These are phyloP conservation scores for Sporobolomyces phaffii DNA, from an alignment of 768 basidiomycete species.

Conservation along the genomic window DNA sequence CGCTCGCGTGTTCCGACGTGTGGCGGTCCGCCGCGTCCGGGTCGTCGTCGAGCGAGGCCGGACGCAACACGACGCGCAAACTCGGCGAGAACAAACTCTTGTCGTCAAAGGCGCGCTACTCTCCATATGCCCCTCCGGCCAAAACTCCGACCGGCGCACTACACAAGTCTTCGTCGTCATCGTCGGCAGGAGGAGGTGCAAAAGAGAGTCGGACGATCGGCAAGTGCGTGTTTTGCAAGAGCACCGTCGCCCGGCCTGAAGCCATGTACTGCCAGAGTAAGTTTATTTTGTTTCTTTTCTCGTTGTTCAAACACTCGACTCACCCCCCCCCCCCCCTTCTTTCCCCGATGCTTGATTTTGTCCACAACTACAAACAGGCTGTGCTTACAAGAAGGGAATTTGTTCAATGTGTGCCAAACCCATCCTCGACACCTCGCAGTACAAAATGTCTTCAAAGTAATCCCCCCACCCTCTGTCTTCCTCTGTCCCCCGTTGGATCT, in stretches of 20 bases:
- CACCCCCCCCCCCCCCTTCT: neutral
- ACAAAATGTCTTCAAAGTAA: constrained; percentile 30
- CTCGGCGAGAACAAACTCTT: constrained; percentile 39
- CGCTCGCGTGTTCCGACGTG: constrained; percentile 25
- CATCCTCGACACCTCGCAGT: constrained; percentile 22
- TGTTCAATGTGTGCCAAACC: constrained; percentile 35
- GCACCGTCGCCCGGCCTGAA: constrained; percentile 18
- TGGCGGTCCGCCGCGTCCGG: constrained; percentile 11
- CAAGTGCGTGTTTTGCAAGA: constrained; percentile 29
- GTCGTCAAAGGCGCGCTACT: constrained; percentile 23
- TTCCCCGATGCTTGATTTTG: no score
- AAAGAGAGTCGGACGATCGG: constrained; percentile 22
- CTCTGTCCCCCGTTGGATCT: no score
- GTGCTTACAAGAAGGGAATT: constrained; percentile 23
- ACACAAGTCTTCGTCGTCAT: neutral
- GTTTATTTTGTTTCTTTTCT: no score
- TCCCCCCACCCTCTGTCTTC: no score
- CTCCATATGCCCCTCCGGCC: constrained; percentile 30
- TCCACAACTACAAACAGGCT: no score
- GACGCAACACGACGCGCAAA: constrained; percentile 14
- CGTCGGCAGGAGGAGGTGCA: neutral
- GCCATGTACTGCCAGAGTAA: constrained; percentile 38
- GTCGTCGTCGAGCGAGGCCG: neutral
- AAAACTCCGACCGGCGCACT: neutral
- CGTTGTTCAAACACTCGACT: no score